phyloP scores from a whole-genome alignment of 371 early-diverging fungal species.

The Rhizopus delemar region DNA sequence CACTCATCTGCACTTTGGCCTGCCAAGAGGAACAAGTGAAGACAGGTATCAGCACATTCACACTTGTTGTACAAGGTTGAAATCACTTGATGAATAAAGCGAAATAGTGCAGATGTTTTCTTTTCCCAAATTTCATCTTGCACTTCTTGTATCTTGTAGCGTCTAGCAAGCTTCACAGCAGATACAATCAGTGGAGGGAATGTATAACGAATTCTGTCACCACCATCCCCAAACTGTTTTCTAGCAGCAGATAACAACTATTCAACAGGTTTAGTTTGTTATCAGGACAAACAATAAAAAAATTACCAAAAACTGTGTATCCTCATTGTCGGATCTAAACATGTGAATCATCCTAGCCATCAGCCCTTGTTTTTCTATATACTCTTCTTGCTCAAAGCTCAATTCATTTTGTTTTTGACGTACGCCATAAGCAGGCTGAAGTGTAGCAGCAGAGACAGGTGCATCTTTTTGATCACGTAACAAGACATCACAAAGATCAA shows the following conservation, averaged over 20 bases:
- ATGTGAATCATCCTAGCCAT: conserved; percentile 83
- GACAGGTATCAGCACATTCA: conserved; percentile 68
- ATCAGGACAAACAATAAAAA: not conserved
- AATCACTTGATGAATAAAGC: conserved; percentile 76
- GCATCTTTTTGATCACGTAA: conserved; percentile 77
- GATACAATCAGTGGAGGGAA: conserved; percentile 80
- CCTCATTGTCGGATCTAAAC: conserved; percentile 64
- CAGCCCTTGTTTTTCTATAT: conserved; percentile 79
- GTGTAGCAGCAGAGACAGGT: conserved; percentile 19
- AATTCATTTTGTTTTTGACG: conserved; percentile 10
- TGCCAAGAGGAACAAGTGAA: conserved; percentile 78
- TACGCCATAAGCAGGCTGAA: not conserved
- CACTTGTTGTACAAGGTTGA: conserved; percentile 65
- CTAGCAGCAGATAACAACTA: conserved; percentile 76
- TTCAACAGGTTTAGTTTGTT: too few species aligned
- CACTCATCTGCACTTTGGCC: conserved; percentile 81
- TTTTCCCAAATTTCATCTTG: conserved; percentile 66
- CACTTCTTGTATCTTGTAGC: conserved; percentile 52
- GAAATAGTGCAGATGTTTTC: conserved; percentile 65
- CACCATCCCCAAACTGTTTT: conserved; percentile 81
- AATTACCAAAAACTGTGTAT: conserved; percentile 66
- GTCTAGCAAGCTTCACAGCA: conserved; percentile 68
- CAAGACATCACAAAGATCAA: conserved; percentile 80
- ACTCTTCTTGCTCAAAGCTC: conserved; percentile 67
- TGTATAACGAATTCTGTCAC: conserved; percentile 82